Base-by-base conservation (phyloP, 192 early-diverging fungal genomes). In the Backusella westeae region DNA sequence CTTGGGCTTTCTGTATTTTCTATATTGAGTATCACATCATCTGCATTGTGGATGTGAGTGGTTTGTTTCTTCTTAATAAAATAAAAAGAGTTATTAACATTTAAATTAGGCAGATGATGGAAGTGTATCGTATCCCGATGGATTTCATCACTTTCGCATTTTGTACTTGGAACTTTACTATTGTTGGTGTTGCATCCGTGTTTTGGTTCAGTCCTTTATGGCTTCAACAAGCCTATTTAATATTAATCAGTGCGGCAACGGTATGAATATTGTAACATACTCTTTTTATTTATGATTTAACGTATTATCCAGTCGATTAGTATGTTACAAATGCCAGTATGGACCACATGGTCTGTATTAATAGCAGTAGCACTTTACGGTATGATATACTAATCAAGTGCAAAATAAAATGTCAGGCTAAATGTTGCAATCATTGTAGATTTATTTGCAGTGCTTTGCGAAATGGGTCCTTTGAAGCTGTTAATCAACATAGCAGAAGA, bases 391-490 rank as follows among this genome's bases (percentile, higher is more conserved):
- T 8, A 12, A 23, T 23, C 41, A 36, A 32, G 1, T 12, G 71
- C 1, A 1, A 49, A 29, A 46, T 6, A 8, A n/a, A 6, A 17
- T 53, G 4, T 53, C 19, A 21, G 52, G n/a, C n/a, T 53, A 53
- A 53, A 6, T 23, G 5, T 5, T n/a, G 17, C 21, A 8, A 6
- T 6, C 6, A 9, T 1, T 19, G 14, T 72, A 92, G 90, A 94
- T 81, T 81, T 94, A 74, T 90, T 94, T 78, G 93, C 93, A 2
- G 92, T 94, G 7, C 81, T 94, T 19, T 93, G 93, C 78, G 93
- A 93, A 1, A 93, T 88, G 85, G 93, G 93, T 12, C 93, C 93
- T 5, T 83, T 94, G 29, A 88, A 89, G 35, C 85, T 94, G 36
- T 76, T 94, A 23, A 84, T 94, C 32, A 92, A 93, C 76, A 88